These are phyloP conservation scores for Lipomyces oligophaga DNA, from an alignment of 805 yeast genomes.

Conservation along the genomic window DNA sequence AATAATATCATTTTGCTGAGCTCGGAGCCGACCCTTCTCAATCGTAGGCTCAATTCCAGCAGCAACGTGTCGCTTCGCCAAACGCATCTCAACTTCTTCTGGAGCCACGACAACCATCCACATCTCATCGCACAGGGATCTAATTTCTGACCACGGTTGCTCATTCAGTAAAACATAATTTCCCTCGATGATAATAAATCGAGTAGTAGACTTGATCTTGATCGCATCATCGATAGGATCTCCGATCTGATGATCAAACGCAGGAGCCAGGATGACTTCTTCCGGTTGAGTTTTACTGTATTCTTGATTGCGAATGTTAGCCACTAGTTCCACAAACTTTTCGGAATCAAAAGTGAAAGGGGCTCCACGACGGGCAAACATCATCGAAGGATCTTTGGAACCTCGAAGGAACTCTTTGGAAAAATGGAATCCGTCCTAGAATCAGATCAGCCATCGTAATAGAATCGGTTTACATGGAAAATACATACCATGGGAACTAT, in stretches of 20 bases:
- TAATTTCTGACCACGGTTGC: constrained; percentile 56
- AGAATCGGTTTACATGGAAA: no score
- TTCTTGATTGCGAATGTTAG: constrained; percentile 35
- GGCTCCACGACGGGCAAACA: constrained; percentile 71
- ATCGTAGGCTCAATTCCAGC: no score
- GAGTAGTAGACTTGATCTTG: constrained; percentile 43
- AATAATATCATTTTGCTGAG: no score
- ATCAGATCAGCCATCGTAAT: no score
- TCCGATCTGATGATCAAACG: constrained; percentile 62
- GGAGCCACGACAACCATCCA: no score
- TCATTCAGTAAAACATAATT: constrained; percentile 59
- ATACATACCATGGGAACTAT: no score
- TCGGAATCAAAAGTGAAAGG: constrained; percentile 78
- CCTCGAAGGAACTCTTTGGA: no score
- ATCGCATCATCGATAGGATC: constrained; percentile 65
- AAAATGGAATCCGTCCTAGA: no score
- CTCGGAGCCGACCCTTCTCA: no score
- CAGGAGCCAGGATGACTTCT: constrained; percentile 46
- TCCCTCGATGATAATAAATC: constrained; percentile 71
- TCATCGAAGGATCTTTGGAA: no score
- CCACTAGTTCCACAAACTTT: constrained; percentile 41
- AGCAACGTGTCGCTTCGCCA: no score
- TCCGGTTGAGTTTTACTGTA: constrained; percentile 11
- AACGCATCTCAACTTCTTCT: no score
- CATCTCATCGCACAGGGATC: constrained; percentile 39